Evolutionary conservation across 1,284 basidiomycete species (phyloP).

Genomic region (Sanghuangporus sanghuang): DNA sequence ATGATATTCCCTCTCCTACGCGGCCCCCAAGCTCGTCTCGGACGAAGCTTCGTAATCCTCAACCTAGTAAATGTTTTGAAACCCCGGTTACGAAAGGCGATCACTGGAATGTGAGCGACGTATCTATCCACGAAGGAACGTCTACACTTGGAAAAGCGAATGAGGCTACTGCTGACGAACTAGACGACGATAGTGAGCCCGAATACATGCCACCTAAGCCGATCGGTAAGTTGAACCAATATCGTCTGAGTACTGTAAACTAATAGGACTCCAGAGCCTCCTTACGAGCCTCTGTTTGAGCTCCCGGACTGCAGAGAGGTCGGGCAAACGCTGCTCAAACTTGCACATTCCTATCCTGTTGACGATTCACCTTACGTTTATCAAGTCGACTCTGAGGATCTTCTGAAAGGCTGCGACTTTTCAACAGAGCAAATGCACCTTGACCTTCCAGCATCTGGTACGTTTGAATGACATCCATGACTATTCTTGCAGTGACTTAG

Average conservation of each 20-base stretch:
- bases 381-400: conserved; percentile 11
- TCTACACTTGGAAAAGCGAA: conserved; percentile 30
- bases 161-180: conserved; percentile 32
- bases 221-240: conserved; percentile 38
- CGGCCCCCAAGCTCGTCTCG: conserved; percentile 61
- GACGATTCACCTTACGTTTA: conserved; percentile 1
- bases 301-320: conserved; percentile 53
- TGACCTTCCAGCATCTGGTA: not conserved
- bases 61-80: conserved; percentile 40
- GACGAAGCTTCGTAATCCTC: conserved; percentile 45
- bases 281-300: conserved; percentile 50
- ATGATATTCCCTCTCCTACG: conserved; percentile 33
- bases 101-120: conserved; percentile 71
- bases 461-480: not conserved
- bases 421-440: not conserved
- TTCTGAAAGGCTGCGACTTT: conserved; percentile 14
- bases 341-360: conserved; percentile 34
- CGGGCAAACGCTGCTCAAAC: conserved; percentile 38
- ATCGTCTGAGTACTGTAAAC: conserved; percentile 5
- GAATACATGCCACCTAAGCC: conserved; percentile 76
- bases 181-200: conserved; percentile 60
- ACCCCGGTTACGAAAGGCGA: conserved; percentile 64
- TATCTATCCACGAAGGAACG: conserved; percentile 41
- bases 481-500: not conserved
- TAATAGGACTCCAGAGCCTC: conserved; percentile 20